phyloP scores from a whole-genome alignment of 1,139 yeast genomes.

The Magnusiomyces magnusii region DNA sequence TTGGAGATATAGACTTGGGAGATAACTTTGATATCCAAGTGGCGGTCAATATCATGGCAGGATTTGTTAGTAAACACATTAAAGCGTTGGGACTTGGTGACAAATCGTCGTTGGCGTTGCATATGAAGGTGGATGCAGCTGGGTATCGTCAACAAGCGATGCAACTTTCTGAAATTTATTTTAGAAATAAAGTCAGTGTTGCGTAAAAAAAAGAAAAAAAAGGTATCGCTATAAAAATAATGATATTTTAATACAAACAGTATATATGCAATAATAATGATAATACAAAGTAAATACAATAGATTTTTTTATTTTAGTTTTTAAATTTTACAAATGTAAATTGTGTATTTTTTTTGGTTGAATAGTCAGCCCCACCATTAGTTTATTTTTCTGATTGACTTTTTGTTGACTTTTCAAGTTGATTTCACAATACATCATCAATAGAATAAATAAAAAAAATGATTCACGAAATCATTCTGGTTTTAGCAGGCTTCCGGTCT shows the following conservation, averaged over 20 bases:
- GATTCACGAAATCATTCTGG: constrained; percentile 18
- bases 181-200: neutral
- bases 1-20: constrained; percentile 38
- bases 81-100: constrained; percentile 14
- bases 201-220: too few relatives aligned
- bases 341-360: too few relatives aligned
- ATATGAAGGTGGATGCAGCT: constrained; percentile 6
- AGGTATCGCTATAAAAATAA: too few relatives aligned
- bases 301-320: too few relatives aligned
- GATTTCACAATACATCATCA: neutral
- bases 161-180: neutral
- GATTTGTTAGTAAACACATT: constrained; percentile 38
- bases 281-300: too few relatives aligned
- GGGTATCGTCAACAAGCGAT: neutral
- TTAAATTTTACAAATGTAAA: too few relatives aligned
- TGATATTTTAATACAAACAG: too few relatives aligned
- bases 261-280: too few relatives aligned
- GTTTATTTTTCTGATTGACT: neutral
- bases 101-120: constrained; percentile 1
- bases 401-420: too few relatives aligned
- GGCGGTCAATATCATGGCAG: constrained; percentile 48
- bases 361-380: neutral
- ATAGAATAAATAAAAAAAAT: constrained; percentile 3
- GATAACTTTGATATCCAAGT: constrained; percentile 35
- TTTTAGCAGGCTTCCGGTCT: constrained; percentile 24